Conservation (phyloP, 169 alveolate genomes). For the Plasmodium billcollinsi region DNA sequence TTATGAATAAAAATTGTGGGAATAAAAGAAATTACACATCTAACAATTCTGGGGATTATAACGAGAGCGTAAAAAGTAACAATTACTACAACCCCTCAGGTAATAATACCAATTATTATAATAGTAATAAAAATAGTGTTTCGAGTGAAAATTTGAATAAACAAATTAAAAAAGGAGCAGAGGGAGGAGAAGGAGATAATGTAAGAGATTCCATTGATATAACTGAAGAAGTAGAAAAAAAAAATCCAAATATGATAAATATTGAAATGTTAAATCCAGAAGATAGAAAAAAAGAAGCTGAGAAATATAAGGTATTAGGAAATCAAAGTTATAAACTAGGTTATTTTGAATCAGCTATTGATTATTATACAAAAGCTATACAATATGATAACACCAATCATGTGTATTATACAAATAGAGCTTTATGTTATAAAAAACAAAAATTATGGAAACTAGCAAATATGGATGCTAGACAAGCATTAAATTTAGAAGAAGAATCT, state of each 20-base stretch:
- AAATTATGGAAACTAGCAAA: constrained; percentile 85
- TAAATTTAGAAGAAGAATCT: constrained; percentile 86
- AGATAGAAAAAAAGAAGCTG: constrained; percentile 82
- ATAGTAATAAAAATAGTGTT: constrained; percentile 14
- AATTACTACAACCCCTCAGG: background rate
- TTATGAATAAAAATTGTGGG: background rate
- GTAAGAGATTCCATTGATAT: background rate
- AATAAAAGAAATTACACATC: constrained; percentile 13
- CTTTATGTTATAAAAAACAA: constrained; percentile 88
- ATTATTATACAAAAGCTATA: constrained; percentile 88
- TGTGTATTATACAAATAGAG: constrained; percentile 89
- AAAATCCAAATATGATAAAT: constrained; percentile 22
- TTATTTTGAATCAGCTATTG: constrained; percentile 89
- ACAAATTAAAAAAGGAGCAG: constrained; percentile 1
- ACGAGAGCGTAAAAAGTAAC: background rate
- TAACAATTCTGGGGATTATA: constrained; percentile 1
- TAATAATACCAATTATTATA: background rate
- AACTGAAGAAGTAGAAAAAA: constrained; percentile 19
- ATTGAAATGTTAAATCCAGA: constrained; percentile 64
- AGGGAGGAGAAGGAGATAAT: background rate
- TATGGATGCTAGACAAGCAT: constrained; percentile 86
- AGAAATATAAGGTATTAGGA: constrained; percentile 81
- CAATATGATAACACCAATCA: constrained; percentile 82
- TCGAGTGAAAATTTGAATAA: constrained; percentile 16
- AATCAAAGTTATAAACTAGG: constrained; percentile 89